Conservation (phyloP, 1,284 basidiomycete genomes). For the Sanghuangporus weigelae region DNA sequence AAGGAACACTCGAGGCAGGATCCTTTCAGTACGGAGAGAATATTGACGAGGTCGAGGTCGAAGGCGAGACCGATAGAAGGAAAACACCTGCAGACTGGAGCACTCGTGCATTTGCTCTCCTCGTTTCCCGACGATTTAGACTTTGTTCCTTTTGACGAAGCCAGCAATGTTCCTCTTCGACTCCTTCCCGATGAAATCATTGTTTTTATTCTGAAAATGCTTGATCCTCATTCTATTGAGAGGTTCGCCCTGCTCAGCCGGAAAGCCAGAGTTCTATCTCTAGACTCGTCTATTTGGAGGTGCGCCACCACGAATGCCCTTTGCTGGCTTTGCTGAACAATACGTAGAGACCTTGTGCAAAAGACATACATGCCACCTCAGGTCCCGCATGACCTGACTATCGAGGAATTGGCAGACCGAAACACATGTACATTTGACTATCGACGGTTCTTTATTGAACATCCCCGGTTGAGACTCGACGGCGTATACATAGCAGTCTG, state of each 20-base stretch:
- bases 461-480: constrained; percentile 78
- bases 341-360: constrained; percentile 45
- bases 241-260: constrained; percentile 68
- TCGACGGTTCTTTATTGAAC: constrained; percentile 73
- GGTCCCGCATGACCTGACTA: constrained; percentile 41
- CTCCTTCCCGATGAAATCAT: constrained; percentile 73
- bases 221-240: constrained; percentile 68
- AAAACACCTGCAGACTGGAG: constrained; percentile 29
- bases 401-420: constrained; percentile 44
- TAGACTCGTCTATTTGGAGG: constrained; percentile 75
- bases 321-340: constrained; percentile 13
- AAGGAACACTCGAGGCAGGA: neutral
- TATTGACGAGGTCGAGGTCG: neutral
- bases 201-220: constrained; percentile 54
- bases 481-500: constrained; percentile 89
- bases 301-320: constrained; percentile 30
- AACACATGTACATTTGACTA: constrained; percentile 56
- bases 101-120: constrained; percentile 43
- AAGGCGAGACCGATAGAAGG: neutral
- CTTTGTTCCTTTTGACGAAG: constrained; percentile 69
- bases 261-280: constrained; percentile 65
- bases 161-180: constrained; percentile 48
- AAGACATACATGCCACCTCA: constrained; percentile 71
- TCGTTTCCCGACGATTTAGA: constrained; percentile 44
- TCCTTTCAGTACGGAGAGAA: neutral